These are phyloP conservation scores for Aplosporella prunicola DNA, from an alignment of 2,329 filamentous ascomycete species.

Conservation along the genomic window DNA sequence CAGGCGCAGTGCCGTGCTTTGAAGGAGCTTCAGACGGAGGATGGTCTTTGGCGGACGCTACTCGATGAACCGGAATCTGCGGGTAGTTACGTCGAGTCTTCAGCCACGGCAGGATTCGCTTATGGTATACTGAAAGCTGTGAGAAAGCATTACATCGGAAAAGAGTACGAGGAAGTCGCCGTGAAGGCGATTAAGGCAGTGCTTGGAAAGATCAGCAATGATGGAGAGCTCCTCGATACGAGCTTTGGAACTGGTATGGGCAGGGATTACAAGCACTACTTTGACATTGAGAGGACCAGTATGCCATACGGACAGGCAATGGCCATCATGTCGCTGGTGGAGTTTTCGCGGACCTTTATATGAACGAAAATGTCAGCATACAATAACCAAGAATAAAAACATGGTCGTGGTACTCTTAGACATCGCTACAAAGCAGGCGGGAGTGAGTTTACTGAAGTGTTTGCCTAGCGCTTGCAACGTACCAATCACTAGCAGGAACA, in stretches of 20 bases:
- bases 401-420: too few relatives aligned
- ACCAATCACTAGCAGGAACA: too few relatives aligned
- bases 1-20: conserved; percentile 61
- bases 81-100: conserved; percentile 67
- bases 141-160: conserved; percentile 58
- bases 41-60: conserved; percentile 65
- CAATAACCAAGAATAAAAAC: too few relatives aligned
- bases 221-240: conserved; percentile 63
- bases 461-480: too few relatives aligned
- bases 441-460: too few relatives aligned
- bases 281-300: conserved; percentile 63
- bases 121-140: conserved; percentile 69
- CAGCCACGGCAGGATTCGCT: conserved; percentile 70
- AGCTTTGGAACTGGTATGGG: conserved; percentile 78
- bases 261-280: conserved; percentile 62
- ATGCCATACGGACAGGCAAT: conserved; percentile 83
- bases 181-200: conserved; percentile 59
- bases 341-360: conserved; percentile 54
- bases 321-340: conserved; percentile 72
- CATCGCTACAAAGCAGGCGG: too few relatives aligned
- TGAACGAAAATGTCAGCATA: too few relatives aligned
- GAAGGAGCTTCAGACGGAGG: conserved; percentile 46
- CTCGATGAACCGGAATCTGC: conserved; percentile 56
- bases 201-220: conserved; percentile 52
- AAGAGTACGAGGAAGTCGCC: conserved; percentile 52